Base-by-base conservation (phyloP, 192 early-diverging fungal species). In the Coemansia sp. region DNA sequence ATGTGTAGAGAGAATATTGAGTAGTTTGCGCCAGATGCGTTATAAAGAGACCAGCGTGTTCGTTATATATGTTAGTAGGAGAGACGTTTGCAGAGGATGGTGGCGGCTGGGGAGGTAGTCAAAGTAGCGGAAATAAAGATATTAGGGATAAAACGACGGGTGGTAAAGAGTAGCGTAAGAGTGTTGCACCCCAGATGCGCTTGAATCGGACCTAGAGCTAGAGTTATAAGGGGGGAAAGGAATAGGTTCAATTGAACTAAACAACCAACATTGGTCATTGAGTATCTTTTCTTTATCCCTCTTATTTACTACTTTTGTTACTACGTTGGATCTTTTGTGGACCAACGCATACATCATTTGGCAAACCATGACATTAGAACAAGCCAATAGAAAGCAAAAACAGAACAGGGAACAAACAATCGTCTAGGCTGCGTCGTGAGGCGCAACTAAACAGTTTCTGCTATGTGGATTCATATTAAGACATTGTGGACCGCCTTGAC, bases 11-110 rank as follows among this genome's bases (percentile, higher is more conserved):
- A 0, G n/a, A 59, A 41, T 59, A 59, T 41, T 16, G n/a, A 23
- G 9, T 6, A 59, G 3, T 18, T 41, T 2, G 15, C 16, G 42
- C 41, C 15, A 66, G 39, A 56, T 50, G 49, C 18, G 32, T 32
- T 50, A 8, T 15, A 57, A 18, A 65, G 53, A 21, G 37, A 42
- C 50, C 5, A 39, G 38, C 1, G 38, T 18, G 9, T 18, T 59
- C 57, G 57, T 59, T 59, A 59, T 56, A 12, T 39, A 6, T 41
- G 39, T 59, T 39, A 41, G 40, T 59, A 63, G 21, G 49, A 6
- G 39, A 63, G 61, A 49, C 61, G 61, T 49, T 16, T 37, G 21
- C 48, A 23, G 26, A 54, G 52, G 26, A 54, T 26, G 32, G 32
- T 32, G 19, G 15, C 52, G 12, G 11, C 52, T 23, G 15, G 19